Evolutionary conservation across 2,329 filamentous ascomycete genomes (phyloP), one percentile per base, ranked within the genome.

Genomic region (Aspergillus tamarii): DNA sequence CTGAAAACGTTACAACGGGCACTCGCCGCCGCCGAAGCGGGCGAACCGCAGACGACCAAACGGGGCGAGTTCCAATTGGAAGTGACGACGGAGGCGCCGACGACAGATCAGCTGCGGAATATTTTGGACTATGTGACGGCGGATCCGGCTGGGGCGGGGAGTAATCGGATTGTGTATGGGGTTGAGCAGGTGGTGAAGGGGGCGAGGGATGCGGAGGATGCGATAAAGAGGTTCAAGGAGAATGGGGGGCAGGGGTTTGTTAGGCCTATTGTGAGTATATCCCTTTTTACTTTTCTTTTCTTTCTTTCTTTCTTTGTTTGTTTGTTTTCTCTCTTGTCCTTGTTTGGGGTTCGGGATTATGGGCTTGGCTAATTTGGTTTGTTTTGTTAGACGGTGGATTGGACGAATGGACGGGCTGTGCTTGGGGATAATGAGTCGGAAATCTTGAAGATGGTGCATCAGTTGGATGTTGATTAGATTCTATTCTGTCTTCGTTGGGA

Each of bases 371-470:
- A 39, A 45, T 26, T 53, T 1, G 23, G 26, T 6, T 30, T 32
- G 26, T 6, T 30, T 32, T 67, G 66, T 41, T 67, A 78, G 80
- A 79, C 90, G 63, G 94, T 98, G 59, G 94, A 98, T 77, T 98
- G 95, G 95, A 92, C 91, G 76, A 94, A 94, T 77, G 95, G 94
- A 68, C 91, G 88, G 77, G 94, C 89, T 54, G 86, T 89, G 11
- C 82, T 87, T 30, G 92, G 92, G 23, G 92, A 91, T 57, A 89
- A 91, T 68, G 90, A 97, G 82, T 96, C 93, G 19, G 91, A 94
- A 81, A 97, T 98, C 65, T 80, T 97, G 74, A 93, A 91, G 80
- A 84, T 97, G 79, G 79, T 97, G 59, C 86, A 88, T 63, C 83
- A 86, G 62, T 60, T 75, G 55, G 72, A 73, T 32, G 65, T 64